Conservation (phyloP, 192 early-diverging fungal species). For the Anaeromyces robustus region DNA sequence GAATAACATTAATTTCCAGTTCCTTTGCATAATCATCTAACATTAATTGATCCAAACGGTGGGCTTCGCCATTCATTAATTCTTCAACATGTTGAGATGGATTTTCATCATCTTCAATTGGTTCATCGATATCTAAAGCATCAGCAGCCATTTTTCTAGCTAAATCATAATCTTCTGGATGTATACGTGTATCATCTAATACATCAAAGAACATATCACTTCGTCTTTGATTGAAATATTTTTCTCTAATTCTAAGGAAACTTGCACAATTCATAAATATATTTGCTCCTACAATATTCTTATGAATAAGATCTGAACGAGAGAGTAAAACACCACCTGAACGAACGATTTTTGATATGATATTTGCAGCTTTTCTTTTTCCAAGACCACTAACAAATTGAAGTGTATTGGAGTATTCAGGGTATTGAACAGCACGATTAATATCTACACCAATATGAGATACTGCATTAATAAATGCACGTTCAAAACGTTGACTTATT, state of each 20-base stretch:
- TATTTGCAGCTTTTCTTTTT: conserved; percentile 72
- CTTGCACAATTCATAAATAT: conserved; percentile 89
- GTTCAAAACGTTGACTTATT: conserved; percentile 52
- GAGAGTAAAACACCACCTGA: conserved; percentile 29
- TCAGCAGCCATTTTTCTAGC: conserved; percentile 94
- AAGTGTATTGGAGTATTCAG: conserved; percentile 54
- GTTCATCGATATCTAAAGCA: conserved; percentile 63
- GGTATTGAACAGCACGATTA: conserved; percentile 49
- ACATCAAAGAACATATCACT: conserved; percentile 43
- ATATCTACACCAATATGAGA: conserved; percentile 75
- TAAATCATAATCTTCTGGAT: conserved; percentile 86
- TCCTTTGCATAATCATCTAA: conserved; percentile 82
- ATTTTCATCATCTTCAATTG: conserved; percentile 48
- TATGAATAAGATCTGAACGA: conserved; percentile 52
- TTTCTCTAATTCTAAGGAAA: conserved; percentile 68
- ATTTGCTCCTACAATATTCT: conserved; percentile 40
- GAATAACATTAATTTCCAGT: conserved; percentile 44
- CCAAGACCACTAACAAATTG: conserved; percentile 88
- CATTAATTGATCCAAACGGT: conserved; percentile 61
- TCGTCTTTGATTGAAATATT: conserved; percentile 14
- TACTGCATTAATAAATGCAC: conserved; percentile 74
- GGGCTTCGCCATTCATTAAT: conserved; percentile 58
- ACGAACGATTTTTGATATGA: conserved; percentile 39
- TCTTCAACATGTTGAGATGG: conserved; percentile 65
- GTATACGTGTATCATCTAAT: conserved; percentile 87